phyloP scores from a whole-genome alignment of 345 rosid species.

The Citrus australasica region DNA sequence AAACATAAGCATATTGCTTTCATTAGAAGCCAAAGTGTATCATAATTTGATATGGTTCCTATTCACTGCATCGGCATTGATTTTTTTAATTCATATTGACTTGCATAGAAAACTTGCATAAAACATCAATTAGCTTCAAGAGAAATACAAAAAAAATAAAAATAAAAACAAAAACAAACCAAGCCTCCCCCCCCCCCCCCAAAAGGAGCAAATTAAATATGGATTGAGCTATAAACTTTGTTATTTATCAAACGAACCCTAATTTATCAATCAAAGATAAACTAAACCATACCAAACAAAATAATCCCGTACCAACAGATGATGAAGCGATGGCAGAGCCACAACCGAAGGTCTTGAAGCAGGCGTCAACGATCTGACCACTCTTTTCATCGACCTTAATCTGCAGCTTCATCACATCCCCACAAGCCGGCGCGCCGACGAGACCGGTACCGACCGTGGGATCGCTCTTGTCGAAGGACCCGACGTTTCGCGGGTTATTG shows the following conservation, averaged over 20 bases:
- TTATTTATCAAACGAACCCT: not conserved
- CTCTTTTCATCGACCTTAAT: slow-evolving; percentile 84
- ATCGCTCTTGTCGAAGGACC: slow-evolving; percentile 89
- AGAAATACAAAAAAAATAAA: not conserved
- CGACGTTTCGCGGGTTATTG: slow-evolving; percentile 94
- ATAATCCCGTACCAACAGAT: slow-evolving; percentile 66
- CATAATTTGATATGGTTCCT: not conserved
- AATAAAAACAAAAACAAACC: too few relatives aligned
- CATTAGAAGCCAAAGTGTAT: not conserved
- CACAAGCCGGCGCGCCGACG: slow-evolving; percentile 99
- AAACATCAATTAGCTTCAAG: not conserved
- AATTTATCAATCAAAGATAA: not conserved
- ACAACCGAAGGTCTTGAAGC: slow-evolving; percentile 98
- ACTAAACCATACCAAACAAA: not conserved
- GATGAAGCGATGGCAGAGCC: slow-evolving; percentile 99
- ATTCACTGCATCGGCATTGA: not conserved
- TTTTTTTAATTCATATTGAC: not conserved
- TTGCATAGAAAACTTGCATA: not conserved
- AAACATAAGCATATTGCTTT: not conserved
- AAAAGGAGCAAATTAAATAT: not conserved
- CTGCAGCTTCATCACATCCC: slow-evolving; percentile 98
- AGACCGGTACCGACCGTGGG: slow-evolving; percentile 85
- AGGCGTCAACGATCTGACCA: slow-evolving; percentile 81
- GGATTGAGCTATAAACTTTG: not conserved
- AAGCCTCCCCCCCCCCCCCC: too few relatives aligned